Evolutionary conservation across 768 basidiomycete genomes (phyloP).

Genomic region (Naganishia onofrii): DNA sequence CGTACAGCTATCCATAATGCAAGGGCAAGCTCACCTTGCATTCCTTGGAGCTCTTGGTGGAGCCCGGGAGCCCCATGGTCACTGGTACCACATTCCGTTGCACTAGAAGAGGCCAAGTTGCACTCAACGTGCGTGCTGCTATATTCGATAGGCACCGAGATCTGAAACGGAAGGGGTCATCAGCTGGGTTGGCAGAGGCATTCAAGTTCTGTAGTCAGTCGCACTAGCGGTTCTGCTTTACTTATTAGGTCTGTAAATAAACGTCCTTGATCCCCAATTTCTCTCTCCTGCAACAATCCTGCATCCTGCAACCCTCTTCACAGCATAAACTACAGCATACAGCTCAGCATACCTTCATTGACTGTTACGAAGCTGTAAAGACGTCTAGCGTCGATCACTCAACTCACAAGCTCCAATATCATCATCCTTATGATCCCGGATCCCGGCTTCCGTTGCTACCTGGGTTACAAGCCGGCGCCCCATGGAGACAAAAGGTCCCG

Average conservation of each 20-base stretch:
- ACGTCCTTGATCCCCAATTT: background rate
- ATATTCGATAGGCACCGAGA: background rate
- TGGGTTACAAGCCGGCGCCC: conserved; percentile 2
- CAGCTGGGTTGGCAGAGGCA: no score
- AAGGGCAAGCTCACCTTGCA: no score
- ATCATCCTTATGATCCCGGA: background rate
- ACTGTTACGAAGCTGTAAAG: background rate
- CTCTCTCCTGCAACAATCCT: no score
- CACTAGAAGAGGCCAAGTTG: background rate
- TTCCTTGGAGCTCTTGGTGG: background rate
- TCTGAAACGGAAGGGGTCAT: background rate
- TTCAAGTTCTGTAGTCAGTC: no score
- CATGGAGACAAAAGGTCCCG: background rate
- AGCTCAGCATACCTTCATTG: no score
- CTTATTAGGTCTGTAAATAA: background rate
- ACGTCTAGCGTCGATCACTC: background rate
- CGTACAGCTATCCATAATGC: background rate
- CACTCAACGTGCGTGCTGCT: background rate
- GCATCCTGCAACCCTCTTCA: no score
- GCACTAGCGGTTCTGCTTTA: background rate
- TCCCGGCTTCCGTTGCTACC: no score
- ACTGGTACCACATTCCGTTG: background rate
- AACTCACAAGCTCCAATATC: background rate
- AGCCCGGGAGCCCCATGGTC: background rate
- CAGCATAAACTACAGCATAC: no score